These are phyloP conservation scores for Entelexis paramagnoliae DNA, from an alignment of 1,139 yeast genomes.

Conservation along the genomic window DNA sequence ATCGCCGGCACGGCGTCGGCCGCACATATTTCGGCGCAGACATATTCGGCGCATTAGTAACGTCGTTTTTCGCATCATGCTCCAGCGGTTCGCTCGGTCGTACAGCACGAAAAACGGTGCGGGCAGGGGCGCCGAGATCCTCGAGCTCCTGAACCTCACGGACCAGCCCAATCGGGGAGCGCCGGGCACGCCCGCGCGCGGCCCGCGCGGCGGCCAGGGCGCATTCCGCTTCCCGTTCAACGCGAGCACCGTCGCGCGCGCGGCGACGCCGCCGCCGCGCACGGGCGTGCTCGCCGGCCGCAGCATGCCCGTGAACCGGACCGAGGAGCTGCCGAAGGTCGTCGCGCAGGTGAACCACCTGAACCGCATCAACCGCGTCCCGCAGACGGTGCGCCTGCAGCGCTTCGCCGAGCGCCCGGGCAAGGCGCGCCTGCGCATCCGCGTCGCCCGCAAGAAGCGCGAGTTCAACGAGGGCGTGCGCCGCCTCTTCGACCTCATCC, in stretches of 20 bases:
- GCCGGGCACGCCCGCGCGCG: not conserved
- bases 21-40: not conserved
- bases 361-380: constrained; percentile 28
- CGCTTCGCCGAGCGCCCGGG: constrained; percentile 33
- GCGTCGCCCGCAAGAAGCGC: constrained; percentile 29
- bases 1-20: too few relatives aligned
- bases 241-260: constrained; percentile 7
- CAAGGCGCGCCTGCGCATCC: constrained; percentile 29
- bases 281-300: constrained; percentile 33
- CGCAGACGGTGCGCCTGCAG: constrained; percentile 27
- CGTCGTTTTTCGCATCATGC: constrained; percentile 2
- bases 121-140: constrained; percentile 5
- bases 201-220: constrained; percentile 8
- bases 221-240: constrained; percentile 4
- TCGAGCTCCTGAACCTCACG: constrained; percentile 5
- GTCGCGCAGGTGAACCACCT: constrained; percentile 27
- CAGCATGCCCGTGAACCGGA: constrained; percentile 25
- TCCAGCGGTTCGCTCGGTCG: constrained; percentile 6
- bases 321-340: constrained; percentile 25
- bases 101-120: constrained; percentile 7
- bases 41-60: not conserved
- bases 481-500: constrained; percentile 31
- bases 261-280: constrained; percentile 25
- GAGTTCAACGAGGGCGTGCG: constrained; percentile 32
- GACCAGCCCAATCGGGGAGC: constrained; percentile 2